Conservation (phyloP, 2,329 filamentous ascomycete species). For the Penicillium sp. region DNA sequence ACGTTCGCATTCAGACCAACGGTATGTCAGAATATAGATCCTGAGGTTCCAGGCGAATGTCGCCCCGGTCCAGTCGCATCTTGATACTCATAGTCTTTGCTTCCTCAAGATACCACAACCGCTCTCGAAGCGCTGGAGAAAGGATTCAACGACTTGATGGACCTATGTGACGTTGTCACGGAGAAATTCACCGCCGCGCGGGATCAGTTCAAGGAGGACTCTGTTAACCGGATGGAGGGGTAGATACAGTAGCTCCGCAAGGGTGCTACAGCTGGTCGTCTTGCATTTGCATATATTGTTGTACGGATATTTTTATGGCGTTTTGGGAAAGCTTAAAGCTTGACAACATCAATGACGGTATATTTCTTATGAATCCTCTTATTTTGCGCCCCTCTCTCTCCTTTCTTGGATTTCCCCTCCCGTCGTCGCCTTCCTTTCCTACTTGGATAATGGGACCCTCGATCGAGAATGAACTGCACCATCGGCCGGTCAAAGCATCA, state of each 20-base stretch:
- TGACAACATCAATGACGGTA: background rate
- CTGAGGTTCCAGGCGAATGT: background rate
- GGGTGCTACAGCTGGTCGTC: background rate
- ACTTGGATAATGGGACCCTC: too few species aligned
- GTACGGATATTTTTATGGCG: background rate
- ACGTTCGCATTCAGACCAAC: conserved; percentile 93
- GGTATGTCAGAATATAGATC: conserved; percentile 51
- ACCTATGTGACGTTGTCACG: conserved; percentile 87
- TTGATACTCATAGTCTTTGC: background rate
- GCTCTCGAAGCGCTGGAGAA: conserved; percentile 85
- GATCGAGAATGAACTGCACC: too few species aligned
- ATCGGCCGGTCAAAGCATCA: too few species aligned
- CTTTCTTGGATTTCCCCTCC: too few species aligned
- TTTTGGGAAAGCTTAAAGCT: background rate
- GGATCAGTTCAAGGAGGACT: conserved; percentile 51
- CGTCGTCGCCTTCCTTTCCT: too few species aligned
- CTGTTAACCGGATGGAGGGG: conserved; percentile 30
- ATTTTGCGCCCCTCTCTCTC: too few species aligned
- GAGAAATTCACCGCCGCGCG: conserved; percentile 74
- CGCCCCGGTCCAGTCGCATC: background rate
- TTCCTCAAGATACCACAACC: conserved; percentile 62
- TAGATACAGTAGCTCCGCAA: conserved; percentile 11
- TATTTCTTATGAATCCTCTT: too few species aligned
- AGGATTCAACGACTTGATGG: conserved; percentile 79
- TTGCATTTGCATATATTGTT: conserved; percentile 4